Percentiles rank a stretch among this genome's conserved stretches.
Conservation (phyloP, 2,329 filamentous ascomycete genomes). For the Colletotrichum sp. region DNA sequence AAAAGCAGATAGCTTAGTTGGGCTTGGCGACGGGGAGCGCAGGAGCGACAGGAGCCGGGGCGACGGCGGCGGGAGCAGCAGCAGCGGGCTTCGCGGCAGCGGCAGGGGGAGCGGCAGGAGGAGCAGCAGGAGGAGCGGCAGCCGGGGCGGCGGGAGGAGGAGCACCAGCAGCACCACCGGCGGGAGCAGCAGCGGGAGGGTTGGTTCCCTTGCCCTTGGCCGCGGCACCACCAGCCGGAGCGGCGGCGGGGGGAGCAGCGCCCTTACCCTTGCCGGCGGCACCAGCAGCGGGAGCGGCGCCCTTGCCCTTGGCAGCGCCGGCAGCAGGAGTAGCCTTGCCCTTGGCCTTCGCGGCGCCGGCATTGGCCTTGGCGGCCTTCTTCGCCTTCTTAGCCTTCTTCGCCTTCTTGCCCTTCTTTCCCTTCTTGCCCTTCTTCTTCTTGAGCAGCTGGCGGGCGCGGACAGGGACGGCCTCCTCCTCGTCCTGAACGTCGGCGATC, state of each 20-base stretch:
- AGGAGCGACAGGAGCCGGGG: conserved; percentile 8
- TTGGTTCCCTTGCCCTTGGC: conserved; percentile 4
- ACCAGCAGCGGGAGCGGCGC: background rate
- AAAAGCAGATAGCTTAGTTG: background rate
- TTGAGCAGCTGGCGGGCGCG: conserved; percentile 10
- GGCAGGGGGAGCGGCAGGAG: background rate
- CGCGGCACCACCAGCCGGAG: conserved; percentile 2
- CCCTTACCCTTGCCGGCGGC: conserved; percentile 5
- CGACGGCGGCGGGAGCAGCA: background rate
- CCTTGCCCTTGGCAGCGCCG: conserved; percentile 1
- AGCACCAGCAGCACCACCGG: background rate
- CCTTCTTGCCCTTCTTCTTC: conserved; percentile 17
- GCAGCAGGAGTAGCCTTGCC: background rate
- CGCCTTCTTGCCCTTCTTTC: conserved; percentile 5
- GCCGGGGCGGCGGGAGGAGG: background rate
- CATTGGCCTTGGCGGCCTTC: background rate
- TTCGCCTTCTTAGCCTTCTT: conserved; percentile 8
- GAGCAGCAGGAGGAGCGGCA: background rate
- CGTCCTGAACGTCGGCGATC: conserved; percentile 5
- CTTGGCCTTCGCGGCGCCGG: conserved; percentile 1
- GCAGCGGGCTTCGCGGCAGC: background rate
- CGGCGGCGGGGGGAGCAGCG: background rate
- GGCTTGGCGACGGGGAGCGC: conserved; percentile 1
- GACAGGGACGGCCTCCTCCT: background rate
- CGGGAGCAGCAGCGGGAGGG: background rate